phyloP scores from a whole-genome alignment of 352 stramenopile genomes.

The Phytophthora foliorum region DNA sequence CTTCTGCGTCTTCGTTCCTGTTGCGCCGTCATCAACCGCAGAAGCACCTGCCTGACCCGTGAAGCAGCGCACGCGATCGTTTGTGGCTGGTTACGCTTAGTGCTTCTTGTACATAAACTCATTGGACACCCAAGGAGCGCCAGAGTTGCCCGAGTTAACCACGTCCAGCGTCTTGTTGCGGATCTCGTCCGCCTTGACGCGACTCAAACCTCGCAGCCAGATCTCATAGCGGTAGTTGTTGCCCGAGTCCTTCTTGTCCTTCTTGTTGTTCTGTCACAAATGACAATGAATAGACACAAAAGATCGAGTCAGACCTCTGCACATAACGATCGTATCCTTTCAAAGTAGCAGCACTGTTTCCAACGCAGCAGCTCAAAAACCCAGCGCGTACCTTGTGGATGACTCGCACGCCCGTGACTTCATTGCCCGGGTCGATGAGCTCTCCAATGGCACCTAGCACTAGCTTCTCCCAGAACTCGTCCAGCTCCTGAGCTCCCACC shows the following conservation, averaged over 20 bases:
- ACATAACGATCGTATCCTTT: background rate
- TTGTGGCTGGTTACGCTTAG: conserved; percentile 50
- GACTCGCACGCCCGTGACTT: conserved; percentile 92
- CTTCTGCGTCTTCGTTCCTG: background rate
- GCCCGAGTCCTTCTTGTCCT: conserved; percentile 82
- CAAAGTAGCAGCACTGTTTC: background rate
- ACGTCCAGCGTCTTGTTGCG: conserved; percentile 72
- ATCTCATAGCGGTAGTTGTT: conserved; percentile 92
- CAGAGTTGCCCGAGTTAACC: conserved; percentile 70
- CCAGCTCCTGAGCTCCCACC: conserved; percentile 76
- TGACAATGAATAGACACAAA: background rate
- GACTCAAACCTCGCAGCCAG: conserved; percentile 76
- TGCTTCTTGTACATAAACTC: conserved; percentile 89
- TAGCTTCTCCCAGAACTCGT: conserved; percentile 92
- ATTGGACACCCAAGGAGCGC: conserved; percentile 55
- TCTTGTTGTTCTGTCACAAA: conserved; percentile 93
- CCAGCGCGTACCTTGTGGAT: conserved; percentile 85
- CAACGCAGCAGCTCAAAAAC: background rate
- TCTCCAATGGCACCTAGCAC: conserved; percentile 93
- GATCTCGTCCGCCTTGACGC: conserved; percentile 77
- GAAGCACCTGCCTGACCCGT: background rate
- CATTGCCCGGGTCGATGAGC: conserved; percentile 85
- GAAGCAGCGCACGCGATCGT: conserved; percentile 4
- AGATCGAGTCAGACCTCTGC: background rate
- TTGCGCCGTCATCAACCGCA: background rate